A percentile compares a stretch with the other conserved stretches of the same genome.
Conservation (phyloP, 2,329 filamentous ascomycete genomes). For the Penicillium fuscoglaucum region DNA sequence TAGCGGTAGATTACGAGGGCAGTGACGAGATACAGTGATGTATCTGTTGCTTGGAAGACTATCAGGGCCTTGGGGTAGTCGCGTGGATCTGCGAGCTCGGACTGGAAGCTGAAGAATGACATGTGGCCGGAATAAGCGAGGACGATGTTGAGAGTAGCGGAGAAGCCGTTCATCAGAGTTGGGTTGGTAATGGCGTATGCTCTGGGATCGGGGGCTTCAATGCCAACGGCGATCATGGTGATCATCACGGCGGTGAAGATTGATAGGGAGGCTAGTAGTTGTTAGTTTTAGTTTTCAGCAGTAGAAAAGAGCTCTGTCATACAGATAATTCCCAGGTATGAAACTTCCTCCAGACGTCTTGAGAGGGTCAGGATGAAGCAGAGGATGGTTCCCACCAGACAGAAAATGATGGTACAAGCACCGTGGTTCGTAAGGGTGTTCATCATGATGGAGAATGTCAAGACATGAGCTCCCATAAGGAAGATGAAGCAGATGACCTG, state of each 20-base stretch:
- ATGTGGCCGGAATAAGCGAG: constrained; percentile 47
- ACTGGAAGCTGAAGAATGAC: constrained; percentile 66
- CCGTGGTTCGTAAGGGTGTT: constrained; percentile 62
- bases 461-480: constrained; percentile 66
- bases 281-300: constrained; percentile 1
- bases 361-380: constrained; percentile 62
- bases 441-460: constrained; percentile 68
- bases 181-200: constrained; percentile 1
- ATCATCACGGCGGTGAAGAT: constrained; percentile 63
- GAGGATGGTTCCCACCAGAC: constrained; percentile 56
- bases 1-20: constrained; percentile 70
- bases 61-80: constrained; percentile 64
- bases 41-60: constrained; percentile 61
- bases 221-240: constrained; percentile 65
- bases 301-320: not conserved
- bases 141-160: not conserved
- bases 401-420: constrained; percentile 64
- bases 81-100: constrained; percentile 61
- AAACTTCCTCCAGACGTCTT: constrained; percentile 60
- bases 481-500: constrained; percentile 66
- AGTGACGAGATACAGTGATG: constrained; percentile 62
- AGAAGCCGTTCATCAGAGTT: not conserved
- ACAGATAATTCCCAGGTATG: constrained; percentile 1
- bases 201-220: constrained; percentile 38
- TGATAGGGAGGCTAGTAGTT: constrained; percentile 56